Conservation (phyloP, 352 stramenopile species). For the Globisporangium lucens region DNA sequence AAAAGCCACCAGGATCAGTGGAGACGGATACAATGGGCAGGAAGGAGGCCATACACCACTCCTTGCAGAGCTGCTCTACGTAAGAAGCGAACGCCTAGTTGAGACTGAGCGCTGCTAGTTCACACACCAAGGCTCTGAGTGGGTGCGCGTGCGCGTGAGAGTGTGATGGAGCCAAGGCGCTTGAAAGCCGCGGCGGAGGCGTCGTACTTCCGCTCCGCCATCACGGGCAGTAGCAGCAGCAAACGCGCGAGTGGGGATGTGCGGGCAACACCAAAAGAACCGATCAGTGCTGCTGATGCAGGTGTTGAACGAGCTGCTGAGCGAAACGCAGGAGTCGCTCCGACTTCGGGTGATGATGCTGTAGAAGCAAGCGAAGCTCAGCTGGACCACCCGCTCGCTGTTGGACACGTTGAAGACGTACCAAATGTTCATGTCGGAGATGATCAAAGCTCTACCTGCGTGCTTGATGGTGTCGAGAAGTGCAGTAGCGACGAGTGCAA, state of each 20-base stretch:
- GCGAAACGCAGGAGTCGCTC: not conserved
- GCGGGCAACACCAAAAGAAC: constrained; percentile 4
- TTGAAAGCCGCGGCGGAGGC: constrained; percentile 28
- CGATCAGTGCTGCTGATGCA: not conserved
- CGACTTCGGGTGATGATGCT: not conserved
- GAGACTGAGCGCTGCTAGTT: not conserved
- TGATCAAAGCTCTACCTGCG: not conserved
- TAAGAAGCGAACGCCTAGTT: not conserved
- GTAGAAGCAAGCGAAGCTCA: not conserved
- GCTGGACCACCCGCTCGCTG: not conserved
- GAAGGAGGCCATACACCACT: too few species aligned
- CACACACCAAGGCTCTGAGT: not conserved
- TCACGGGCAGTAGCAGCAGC: constrained; percentile 26
- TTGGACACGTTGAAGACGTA: not conserved
- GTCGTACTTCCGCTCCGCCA: constrained; percentile 40
- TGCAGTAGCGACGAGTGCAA: not conserved
- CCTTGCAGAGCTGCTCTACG: not conserved
- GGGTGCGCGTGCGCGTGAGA: not conserved
- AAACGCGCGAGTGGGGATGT: constrained; percentile 4
- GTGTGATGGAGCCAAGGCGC: constrained; percentile 14
- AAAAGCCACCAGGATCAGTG: constrained; percentile 6
- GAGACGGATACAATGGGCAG: not conserved
- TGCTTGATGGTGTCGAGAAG: not conserved
- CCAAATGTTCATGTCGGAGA: not conserved
- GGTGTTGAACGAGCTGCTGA: not conserved